Percentiles rank a stretch among this genome's conserved stretches.
Evolutionary conservation across 768 basidiomycete genomes (phyloP).

Genomic region (Rhodosporidiobolus odoratus): DNA sequence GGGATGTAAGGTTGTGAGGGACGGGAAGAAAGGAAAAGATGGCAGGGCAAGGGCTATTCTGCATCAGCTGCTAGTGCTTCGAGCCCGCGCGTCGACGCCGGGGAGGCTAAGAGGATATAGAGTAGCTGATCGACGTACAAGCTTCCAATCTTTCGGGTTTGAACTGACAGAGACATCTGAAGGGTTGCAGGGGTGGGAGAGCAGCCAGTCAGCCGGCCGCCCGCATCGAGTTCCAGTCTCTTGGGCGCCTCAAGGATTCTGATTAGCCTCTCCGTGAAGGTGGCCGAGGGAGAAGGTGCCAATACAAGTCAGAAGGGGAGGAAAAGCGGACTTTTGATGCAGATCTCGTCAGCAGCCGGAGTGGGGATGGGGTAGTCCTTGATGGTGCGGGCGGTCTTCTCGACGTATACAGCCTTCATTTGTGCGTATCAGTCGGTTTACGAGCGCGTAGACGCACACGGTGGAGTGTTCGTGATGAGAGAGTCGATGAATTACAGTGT

Average conservation of each 20-base stretch:
- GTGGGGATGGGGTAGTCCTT: conserved; percentile 8
- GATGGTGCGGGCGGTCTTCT: conserved; percentile 4
- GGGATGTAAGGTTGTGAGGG: neutral
- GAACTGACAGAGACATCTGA: conserved; percentile 26
- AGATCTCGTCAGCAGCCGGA: conserved; percentile 17
- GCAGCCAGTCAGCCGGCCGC: too few relatives aligned
- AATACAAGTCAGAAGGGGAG: neutral
- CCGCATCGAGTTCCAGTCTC: too few relatives aligned
- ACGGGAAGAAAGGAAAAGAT: too few relatives aligned
- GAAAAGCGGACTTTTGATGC: conserved; percentile 29
- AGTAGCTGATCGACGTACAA: neutral
- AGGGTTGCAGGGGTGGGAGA: neutral
- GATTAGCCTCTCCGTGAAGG: neutral
- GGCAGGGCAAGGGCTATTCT: too few relatives aligned
- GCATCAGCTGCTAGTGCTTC: too few relatives aligned
- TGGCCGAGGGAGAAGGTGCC: neutral
- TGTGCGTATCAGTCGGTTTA: neutral
- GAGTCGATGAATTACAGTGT: too few relatives aligned
- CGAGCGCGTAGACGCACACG: neutral
- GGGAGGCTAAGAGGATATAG: neutral
- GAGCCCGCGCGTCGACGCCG: too few relatives aligned
- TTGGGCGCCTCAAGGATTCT: too few relatives aligned
- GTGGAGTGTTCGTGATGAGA: neutral
- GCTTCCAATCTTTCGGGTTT: conserved; percentile 34
- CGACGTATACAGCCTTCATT: conserved; percentile 31